Conservation (phyloP, 2,329 filamentous ascomycete genomes). For the Penicillium freii region DNA sequence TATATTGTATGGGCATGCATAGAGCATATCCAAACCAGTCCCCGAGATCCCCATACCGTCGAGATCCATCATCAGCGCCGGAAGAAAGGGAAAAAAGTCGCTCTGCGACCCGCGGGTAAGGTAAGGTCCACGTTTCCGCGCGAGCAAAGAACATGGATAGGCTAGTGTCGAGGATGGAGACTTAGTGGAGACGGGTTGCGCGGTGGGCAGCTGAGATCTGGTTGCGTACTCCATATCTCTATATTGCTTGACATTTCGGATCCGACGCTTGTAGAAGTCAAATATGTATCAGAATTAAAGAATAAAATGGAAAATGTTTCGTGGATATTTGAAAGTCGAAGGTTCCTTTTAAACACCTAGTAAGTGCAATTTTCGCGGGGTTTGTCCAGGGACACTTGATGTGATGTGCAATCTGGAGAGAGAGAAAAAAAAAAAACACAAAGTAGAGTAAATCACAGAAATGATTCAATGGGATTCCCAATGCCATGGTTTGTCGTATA, state of each 20-base stretch:
- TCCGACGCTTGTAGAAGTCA: not conserved
- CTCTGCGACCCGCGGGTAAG: slow-evolving; percentile 12
- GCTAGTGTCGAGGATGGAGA: not conserved
- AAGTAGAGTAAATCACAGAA: not conserved
- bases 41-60: not conserved
- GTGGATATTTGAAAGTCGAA: not conserved
- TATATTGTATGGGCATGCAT: not conserved
- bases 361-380: slow-evolving; percentile 3
- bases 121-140: slow-evolving; percentile 21
- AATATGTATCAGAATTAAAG: not conserved
- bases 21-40: not conserved
- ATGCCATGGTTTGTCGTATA: slow-evolving; percentile 7
- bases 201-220: slow-evolving; percentile 7
- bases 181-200: slow-evolving; percentile 3
- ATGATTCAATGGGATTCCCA: not conserved
- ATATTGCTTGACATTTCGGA: not conserved
- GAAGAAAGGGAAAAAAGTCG: slow-evolving; percentile 7
- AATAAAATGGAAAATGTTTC: not conserved
- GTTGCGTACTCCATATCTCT: not conserved
- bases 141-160: slow-evolving; percentile 20
- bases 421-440: not conserved
- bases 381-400: not conserved
- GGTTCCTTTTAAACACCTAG: slow-evolving; percentile 2
- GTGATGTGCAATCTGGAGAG: not conserved
- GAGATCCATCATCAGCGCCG: slow-evolving; percentile 1